Evolutionary conservation across 345 rosid genomes (phyloP).

Genomic region (Citrus australasica): DNA sequence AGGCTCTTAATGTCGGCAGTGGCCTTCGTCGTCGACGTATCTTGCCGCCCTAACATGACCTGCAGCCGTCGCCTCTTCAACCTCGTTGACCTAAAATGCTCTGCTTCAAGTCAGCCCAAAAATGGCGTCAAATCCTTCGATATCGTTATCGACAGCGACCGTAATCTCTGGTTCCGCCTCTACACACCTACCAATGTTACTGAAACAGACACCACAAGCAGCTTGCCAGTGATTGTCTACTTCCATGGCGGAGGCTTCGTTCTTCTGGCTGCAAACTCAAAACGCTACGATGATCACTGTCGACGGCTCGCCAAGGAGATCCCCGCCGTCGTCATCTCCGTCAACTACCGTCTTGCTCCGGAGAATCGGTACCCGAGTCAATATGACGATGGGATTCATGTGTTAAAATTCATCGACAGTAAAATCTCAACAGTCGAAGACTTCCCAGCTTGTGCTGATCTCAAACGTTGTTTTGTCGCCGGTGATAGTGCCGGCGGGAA

Average conservation of each 20-base stretch:
- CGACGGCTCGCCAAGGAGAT: neutral
- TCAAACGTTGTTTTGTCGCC: conserved; percentile 12
- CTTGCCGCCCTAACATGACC: conserved; percentile 9
- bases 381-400: conserved; percentile 15
- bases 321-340: neutral
- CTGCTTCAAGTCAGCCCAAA: conserved; percentile 12
- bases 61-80: conserved; percentile 18
- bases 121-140: conserved; percentile 16
- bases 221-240: conserved; percentile 26
- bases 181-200: conserved; percentile 1
- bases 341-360: conserved; percentile 14
- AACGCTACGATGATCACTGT: neutral
- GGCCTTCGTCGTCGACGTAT: neutral
- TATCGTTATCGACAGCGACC: conserved; percentile 15
- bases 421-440: neutral
- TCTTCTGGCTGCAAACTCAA: neutral
- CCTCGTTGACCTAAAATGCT: conserved; percentile 17
- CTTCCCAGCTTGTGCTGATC: neutral
- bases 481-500: conserved; percentile 35
- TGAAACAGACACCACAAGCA: neutral
- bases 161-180: conserved; percentile 29
- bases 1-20: neutral
- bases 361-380: conserved; percentile 27
- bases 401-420: neutral
- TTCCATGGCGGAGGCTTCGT: conserved; percentile 13